Evolutionary conservation across 2,329 filamentous ascomycete species (phyloP).

Genomic region (Trichoderma gracile): DNA sequence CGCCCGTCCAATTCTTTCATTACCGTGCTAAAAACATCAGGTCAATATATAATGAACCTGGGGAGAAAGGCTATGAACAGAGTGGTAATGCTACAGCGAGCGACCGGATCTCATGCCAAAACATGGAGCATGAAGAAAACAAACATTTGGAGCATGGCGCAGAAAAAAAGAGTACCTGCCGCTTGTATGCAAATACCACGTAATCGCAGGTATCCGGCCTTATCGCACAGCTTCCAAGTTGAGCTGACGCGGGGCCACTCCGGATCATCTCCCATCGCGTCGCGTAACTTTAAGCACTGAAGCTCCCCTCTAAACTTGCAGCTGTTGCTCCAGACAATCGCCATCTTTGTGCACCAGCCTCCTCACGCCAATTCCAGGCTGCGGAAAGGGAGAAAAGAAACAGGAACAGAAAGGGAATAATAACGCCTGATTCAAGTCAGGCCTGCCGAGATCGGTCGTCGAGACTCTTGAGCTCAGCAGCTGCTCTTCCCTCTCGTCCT

Average conservation of each 20-base stretch:
- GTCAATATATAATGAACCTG: too few species aligned
- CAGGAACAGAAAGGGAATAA: not conserved
- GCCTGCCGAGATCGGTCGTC: conserved; percentile 12
- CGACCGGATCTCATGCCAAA: not conserved
- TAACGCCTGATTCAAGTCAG: not conserved
- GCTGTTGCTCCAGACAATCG: conserved; percentile 15
- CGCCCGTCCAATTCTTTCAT: not conserved
- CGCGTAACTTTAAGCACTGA: conserved; percentile 20
- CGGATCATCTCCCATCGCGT: conserved; percentile 22
- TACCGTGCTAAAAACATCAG: not conserved
- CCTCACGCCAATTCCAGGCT: conserved; percentile 4
- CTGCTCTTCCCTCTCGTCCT: conserved; percentile 5
- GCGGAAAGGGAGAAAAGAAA: not conserved
- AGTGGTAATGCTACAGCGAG: not conserved
- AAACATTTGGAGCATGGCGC: not conserved
- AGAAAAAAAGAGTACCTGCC: not conserved
- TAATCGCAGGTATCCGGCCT: not conserved
- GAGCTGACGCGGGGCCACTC: conserved; percentile 22
- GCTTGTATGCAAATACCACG: not conserved
- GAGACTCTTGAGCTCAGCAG: conserved; percentile 5
- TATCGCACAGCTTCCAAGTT: not conserved
- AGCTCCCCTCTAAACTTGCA: conserved; percentile 25
- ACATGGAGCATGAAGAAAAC: not conserved
- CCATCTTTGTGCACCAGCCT: conserved; percentile 20
- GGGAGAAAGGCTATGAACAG: not conserved